Base-by-base conservation (phyloP, 192 early-diverging fungal species). In the Physocladia obscura region DNA sequence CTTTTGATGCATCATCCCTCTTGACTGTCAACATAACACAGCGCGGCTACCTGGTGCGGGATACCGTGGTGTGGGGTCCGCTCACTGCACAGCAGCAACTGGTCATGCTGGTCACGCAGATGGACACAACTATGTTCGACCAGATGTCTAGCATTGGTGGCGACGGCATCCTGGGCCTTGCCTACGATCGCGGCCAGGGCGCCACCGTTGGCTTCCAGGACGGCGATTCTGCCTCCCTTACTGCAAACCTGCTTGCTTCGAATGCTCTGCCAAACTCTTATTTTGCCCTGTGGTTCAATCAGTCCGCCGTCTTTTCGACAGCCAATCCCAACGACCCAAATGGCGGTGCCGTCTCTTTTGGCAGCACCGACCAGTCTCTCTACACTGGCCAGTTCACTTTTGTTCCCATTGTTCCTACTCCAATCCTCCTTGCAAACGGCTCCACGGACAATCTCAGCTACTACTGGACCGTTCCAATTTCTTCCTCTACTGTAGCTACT, bases 81-180 rank as follows among this genome's bases (percentile, higher is more conserved):
- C 21, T 31, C 8, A 67, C 49, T 8, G 34, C 30, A 21, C 19
- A 37, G 29, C 2, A 27, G 11, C 30, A 30, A n/a, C 65, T 52
- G 19, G 27, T 68, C 13, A 17, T 68, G 37, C n/a, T 68, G 35
- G 65, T 57, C 13, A 57, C 32, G 3, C 27, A 15, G 4, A 36
- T 39, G 40, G 65, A 68, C 21, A 15, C 51, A 2, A 31, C 36
- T 15, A 57, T 68, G 51, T 30, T 35, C 2, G 6, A 38, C 11
- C 21, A 15, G 26, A 13, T 56, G 37, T 8, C 3, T n/a, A 35
- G 36, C 21, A n/a, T 36, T 36, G 32, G 26, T 2, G 51, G 65
- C 0, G 65, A 68, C 26, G 65, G 65, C 30, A 56, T 68, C 29
- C 4, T 68, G n/a, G 65, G 65, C 3, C 35, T 68, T 8, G 54